Base-by-base conservation (phyloP, 192 early-diverging fungal genomes). In the Phycomyces blakesleeanus region DNA sequence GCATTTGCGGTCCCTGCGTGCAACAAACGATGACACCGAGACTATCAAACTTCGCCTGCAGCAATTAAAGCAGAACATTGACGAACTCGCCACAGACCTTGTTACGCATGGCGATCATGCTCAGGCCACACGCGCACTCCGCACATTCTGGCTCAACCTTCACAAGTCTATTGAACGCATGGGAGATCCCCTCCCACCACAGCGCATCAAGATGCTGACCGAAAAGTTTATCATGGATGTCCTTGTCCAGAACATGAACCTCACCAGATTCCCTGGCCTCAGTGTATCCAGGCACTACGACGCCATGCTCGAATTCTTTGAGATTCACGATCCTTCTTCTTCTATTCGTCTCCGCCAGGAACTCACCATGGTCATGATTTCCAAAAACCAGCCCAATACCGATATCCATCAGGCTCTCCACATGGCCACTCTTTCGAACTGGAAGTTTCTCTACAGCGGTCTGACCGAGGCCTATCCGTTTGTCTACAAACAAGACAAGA, bases 21-120 rank as follows among this genome's bases (percentile, higher is more conserved):
- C 80, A 29, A 81, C 80, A 0, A 59, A 68, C 18, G 80, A 81
- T 50, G 75, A 76, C 41, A 64, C 75, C 9, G 59, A 63, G 7
- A 76, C 75, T 21, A 77, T 81, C 42, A 61, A 59, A 21, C 56
- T 60, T 21, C 72, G 72, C 10, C 56, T 81, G 12, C 69, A 66
- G 0, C 27, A 70, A 21, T 64, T 81, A 12, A 73, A 76, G 67
- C 54, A 54, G n/a, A 44, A 56, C 12, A 74, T 74, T 71, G 61
- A 55, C 0, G 63, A 68, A n/a, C 66, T 78, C 14, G 75, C 69
- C 40, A 61, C 64, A 1, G 63, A 77, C 10, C 64, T 77, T 24
- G 41, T 58, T 16, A 18, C 50, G 15, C 49, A 67, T n/a, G 66
- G 54, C 15, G 71, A 73, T 53, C 55, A 42, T 12, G 27, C 12